These are phyloP conservation scores for Pezicula rhizophila DNA, from an alignment of 2,329 filamentous ascomycete genomes.

Conservation along the genomic window DNA sequence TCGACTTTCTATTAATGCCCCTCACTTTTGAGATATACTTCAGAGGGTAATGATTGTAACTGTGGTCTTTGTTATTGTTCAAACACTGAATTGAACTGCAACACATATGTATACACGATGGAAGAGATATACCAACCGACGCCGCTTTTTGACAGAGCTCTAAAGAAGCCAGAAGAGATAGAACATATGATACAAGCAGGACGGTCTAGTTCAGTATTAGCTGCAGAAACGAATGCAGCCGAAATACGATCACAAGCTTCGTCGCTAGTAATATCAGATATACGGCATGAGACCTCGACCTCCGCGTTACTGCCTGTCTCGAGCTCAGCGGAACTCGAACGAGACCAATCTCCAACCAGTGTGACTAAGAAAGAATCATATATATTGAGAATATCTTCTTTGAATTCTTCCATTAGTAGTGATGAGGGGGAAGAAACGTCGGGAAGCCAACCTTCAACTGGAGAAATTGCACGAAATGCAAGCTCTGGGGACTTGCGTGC, in stretches of 20 bases:
- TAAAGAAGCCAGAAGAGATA: too few species aligned
- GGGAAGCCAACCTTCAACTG: conserved; percentile 12
- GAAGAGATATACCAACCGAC: too few species aligned
- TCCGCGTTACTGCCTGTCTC: conserved; percentile 2
- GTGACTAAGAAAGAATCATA: conserved; percentile 19
- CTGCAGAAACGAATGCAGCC: conserved; percentile 5
- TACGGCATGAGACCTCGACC: conserved; percentile 2
- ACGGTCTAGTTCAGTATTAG: conserved; percentile 1
- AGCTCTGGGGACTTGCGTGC: conserved; percentile 2
- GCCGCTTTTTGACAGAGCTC: too few species aligned
- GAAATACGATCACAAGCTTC: conserved; percentile 6
- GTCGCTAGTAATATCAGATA: neutral
- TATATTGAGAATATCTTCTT: conserved; percentile 23
- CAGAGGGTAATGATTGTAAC: too few species aligned
- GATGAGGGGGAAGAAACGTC: conserved; percentile 8
- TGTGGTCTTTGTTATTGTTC: too few species aligned
- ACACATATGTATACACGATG: too few species aligned
- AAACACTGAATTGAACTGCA: too few species aligned
- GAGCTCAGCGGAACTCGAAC: conserved; percentile 4
- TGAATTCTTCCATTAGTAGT: conserved; percentile 19
- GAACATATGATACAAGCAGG: neutral
- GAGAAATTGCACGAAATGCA: conserved; percentile 6
- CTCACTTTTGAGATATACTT: too few species aligned
- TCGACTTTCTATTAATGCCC: too few species aligned
- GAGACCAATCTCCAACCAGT: conserved; percentile 4